These are phyloP conservation scores for Termitomyces sp. DNA, from an alignment of 768 basidiomycete genomes.

Conservation along the genomic window DNA sequence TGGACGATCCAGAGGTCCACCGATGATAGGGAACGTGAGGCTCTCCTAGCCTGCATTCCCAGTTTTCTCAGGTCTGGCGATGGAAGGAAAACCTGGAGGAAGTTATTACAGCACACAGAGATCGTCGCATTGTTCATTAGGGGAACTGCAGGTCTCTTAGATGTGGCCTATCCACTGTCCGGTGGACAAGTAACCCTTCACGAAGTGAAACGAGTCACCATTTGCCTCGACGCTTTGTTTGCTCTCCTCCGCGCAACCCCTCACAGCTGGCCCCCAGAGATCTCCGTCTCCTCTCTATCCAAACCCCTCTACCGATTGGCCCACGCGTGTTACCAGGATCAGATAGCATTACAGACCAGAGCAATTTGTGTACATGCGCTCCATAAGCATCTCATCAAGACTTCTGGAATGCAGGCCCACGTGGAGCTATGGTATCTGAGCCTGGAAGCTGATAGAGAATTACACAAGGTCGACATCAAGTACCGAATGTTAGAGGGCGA, in stretches of 20 bases:
- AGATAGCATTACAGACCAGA: neutral
- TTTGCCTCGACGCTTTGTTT: slow-evolving; percentile 4
- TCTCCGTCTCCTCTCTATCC: neutral
- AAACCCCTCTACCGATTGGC: neutral
- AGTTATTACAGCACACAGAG: neutral
- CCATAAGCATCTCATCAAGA: neutral
- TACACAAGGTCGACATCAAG: neutral
- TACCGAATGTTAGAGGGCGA: neutral
- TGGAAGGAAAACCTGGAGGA: neutral
- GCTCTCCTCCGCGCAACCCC: neutral
- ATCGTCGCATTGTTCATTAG: neutral
- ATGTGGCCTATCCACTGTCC: neutral
- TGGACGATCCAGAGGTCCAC: neutral
- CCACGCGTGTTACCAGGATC: neutral
- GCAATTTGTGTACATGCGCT: neutral
- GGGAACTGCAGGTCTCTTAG: neutral
- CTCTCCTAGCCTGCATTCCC: neutral
- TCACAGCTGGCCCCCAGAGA: neutral
- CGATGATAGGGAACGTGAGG: neutral
- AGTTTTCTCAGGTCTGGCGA: neutral
- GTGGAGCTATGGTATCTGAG: neutral
- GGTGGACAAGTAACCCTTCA: neutral
- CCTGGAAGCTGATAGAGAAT: neutral
- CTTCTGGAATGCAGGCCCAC: neutral
- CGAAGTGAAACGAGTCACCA: neutral